Evolutionary conservation across 495 filamentous ascomycete species (phyloP), one percentile per base, ranked within the genome.

Genomic region (Penicillium roqueforti): DNA sequence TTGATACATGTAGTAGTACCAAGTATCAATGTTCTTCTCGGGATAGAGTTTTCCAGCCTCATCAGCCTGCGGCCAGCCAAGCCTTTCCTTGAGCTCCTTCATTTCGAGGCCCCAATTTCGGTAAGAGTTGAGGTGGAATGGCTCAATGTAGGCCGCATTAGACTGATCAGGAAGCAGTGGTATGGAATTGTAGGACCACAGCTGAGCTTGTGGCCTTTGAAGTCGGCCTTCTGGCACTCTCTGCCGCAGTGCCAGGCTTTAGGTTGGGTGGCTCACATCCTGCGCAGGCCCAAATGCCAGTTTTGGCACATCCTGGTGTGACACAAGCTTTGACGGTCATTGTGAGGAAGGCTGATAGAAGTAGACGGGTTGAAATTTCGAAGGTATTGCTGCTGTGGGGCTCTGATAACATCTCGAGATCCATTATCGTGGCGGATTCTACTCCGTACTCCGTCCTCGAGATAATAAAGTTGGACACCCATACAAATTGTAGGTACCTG

Each of bases 321-420:
- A 83, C 80, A 19, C 80, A 85, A 68, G 83, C 85, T 11, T 87
- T 84, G 3, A 82, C 85, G 0, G 80, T 83, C 57, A 83, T 88
- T 80, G 70, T 88, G 4, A 67, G 70, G 29, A 59, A 41, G 20
- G 10, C 4, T 6, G 11, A 41, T 41, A 6, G 20, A 40, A 14
- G 19, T 28, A 3, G 20, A 39, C 18, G 2, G 13, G 10, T 38
- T 16, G 4, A 28, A 8, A 38, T 8, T 36, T 3, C 16, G 18
- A 39, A 20, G 37, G 20, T 20, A 18, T 22, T 22, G 38, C 38
- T 3, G 18, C 37, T 40, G 38, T 22, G 19, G 38, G 18, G 19
- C 19, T 34, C 32, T n/a, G 13, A 6, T 14, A 6, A 34, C 3
- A 34, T 34, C 6, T 34, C 14, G 8, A 3, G 26, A n/a, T 14